These are phyloP conservation scores for Geotrichum histeridarum DNA, from an alignment of 1,139 yeast species.

Conservation along the genomic window DNA sequence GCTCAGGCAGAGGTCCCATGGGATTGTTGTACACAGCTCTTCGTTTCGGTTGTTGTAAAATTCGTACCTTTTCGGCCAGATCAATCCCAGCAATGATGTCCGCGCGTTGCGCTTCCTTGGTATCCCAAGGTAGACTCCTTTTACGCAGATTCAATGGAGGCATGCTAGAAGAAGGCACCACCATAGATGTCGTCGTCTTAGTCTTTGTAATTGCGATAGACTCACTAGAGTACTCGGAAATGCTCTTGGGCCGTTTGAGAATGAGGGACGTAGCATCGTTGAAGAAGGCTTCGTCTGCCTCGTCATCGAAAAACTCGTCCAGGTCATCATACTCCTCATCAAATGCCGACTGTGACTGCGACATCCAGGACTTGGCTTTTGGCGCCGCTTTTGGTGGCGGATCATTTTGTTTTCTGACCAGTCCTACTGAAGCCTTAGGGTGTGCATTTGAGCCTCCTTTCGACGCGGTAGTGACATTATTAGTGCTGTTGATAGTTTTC, in stretches of 20 bases:
- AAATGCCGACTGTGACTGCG: conserved; percentile 7
- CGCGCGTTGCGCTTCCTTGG: background rate
- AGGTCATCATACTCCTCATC: conserved; percentile 11
- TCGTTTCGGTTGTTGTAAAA: background rate
- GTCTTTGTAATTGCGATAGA: background rate
- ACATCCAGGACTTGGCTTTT: conserved; percentile 12
- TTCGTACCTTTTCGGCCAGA: background rate
- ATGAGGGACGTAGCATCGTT: background rate
- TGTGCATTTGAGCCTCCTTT: background rate
- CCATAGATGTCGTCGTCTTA: background rate
- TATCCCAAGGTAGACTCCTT: conserved; percentile 10
- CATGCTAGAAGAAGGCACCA: background rate
- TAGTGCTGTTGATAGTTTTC: background rate
- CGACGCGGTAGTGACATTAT: background rate
- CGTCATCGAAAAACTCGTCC: conserved; percentile 11
- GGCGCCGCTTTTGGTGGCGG: background rate
- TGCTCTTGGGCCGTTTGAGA: background rate
- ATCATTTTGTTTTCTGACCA: background rate
- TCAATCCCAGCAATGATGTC: conserved; percentile 5
- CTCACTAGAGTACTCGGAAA: background rate
- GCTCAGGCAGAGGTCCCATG: no score
- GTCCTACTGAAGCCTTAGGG: background rate
- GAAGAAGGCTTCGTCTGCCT: conserved; percentile 8
- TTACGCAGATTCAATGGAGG: background rate
- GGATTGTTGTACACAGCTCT: no score